phyloP scores from a whole-genome alignment of 306 rosid species.

The Sphenostylis stenocarpa region DNA sequence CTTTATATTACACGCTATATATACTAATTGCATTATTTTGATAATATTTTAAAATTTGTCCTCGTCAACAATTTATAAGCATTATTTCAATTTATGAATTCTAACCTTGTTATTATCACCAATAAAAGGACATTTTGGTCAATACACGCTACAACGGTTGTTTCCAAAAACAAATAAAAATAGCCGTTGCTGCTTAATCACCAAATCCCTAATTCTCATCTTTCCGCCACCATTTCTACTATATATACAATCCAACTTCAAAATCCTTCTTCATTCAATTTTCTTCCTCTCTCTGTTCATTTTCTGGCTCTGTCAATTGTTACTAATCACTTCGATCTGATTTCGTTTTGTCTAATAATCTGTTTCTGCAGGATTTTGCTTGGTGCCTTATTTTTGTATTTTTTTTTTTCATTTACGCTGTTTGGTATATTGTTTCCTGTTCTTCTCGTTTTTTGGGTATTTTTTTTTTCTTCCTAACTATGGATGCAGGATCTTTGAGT shows the following conservation, averaged over 20 bases:
- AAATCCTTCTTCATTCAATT: background rate
- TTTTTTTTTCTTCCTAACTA: background rate
- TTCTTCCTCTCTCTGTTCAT: background rate
- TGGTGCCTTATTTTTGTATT: background rate
- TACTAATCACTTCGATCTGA: background rate
- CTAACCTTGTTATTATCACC: background rate
- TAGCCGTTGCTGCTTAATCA: conserved; percentile 18
- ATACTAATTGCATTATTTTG: too few relatives aligned
- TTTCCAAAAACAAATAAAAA: background rate
- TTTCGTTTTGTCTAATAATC: background rate
- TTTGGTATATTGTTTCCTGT: background rate
- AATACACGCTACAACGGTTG: conserved; percentile 4
- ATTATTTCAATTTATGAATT: background rate
- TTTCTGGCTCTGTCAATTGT: background rate
- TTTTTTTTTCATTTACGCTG: background rate
- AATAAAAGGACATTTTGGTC: conserved; percentile 10
- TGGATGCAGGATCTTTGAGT: conserved; percentile 55
- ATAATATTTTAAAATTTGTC: too few relatives aligned
- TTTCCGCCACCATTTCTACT: background rate
- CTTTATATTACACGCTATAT: too few relatives aligned
- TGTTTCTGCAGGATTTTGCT: conserved; percentile 28
- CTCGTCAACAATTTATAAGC: too few relatives aligned
- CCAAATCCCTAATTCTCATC: conserved; percentile 22
- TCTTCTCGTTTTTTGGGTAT: background rate
- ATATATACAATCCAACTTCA: background rate